These are phyloP conservation scores for Nephelium lappaceum DNA, from an alignment of 345 rosid species.

Conservation along the genomic window DNA sequence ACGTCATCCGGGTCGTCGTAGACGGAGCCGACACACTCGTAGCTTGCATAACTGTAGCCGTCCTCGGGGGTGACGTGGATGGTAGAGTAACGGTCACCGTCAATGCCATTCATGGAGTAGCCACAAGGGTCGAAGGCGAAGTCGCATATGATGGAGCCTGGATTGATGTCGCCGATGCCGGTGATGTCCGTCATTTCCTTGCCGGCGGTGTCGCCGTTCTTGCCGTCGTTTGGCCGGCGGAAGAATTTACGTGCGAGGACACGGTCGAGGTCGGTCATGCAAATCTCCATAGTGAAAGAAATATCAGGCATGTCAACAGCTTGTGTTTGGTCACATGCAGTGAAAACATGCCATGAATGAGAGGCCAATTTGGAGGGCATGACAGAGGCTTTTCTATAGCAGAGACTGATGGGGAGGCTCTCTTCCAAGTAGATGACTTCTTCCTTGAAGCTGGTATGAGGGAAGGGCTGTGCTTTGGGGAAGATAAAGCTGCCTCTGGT, in stretches of 20 bases:
- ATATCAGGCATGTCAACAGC: constrained; percentile 5
- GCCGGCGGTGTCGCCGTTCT: constrained; percentile 60
- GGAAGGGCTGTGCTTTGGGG: constrained; percentile 85
- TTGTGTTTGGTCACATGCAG: constrained; percentile 51
- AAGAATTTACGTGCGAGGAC: constrained; percentile 64
- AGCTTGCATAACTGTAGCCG: constrained; percentile 95
- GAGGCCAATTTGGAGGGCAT: constrained; percentile 67
- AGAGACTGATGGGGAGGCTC: constrained; percentile 54
- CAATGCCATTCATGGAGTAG: constrained; percentile 96
- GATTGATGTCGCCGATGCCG: constrained; percentile 66
- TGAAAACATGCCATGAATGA: constrained; percentile 89
- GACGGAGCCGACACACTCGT: constrained; percentile 73
- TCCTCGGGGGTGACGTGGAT: constrained; percentile 98
- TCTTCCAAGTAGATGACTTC: constrained; percentile 72
- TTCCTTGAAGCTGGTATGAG: constrained; percentile 81
- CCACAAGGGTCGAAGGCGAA: constrained; percentile 98
- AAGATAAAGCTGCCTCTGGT: constrained; percentile 94
- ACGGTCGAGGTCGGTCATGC: constrained; percentile 94
- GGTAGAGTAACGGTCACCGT: constrained; percentile 89
- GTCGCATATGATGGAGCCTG: constrained; percentile 71
- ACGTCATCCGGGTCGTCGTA: constrained; percentile 59
- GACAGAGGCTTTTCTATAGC: constrained; percentile 71
- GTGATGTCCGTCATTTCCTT: constrained; percentile 82
- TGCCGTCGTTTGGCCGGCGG: constrained; percentile 41
- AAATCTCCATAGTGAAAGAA: constrained; percentile 70